Conservation (phyloP, 2,329 filamentous ascomycete species). For the Monosporascus sp. region DNA sequence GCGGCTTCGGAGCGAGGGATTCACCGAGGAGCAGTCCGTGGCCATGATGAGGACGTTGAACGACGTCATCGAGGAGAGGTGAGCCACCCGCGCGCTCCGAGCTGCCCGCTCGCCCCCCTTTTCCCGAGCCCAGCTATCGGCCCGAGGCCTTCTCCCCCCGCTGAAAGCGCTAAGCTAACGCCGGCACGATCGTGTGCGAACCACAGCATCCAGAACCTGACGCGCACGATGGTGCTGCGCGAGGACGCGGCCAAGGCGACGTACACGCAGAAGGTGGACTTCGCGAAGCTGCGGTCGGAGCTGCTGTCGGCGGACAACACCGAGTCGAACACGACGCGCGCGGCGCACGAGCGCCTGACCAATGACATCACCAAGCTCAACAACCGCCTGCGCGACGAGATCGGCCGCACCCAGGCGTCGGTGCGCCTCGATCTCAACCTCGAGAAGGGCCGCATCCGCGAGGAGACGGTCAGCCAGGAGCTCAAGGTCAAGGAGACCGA, state of each 20-base stretch:
- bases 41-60: slow-evolving; percentile 98
- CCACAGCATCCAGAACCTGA: slow-evolving; percentile 85
- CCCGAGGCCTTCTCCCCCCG: not conserved
- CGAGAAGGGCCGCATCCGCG: slow-evolving; percentile 92
- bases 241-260: slow-evolving; percentile 83
- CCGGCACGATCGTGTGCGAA: not conserved
- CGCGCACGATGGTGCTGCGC: slow-evolving; percentile 93
- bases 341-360: slow-evolving; percentile 84
- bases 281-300: slow-evolving; percentile 93
- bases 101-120: not conserved
- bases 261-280: slow-evolving; percentile 90
- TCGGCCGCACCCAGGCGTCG: slow-evolving; percentile 87
- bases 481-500: slow-evolving; percentile 99
- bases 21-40: slow-evolving; percentile 89
- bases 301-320: slow-evolving; percentile 87
- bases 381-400: slow-evolving; percentile 84
- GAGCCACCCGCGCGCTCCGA: slow-evolving; percentile 2
- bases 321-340: slow-evolving; percentile 81
- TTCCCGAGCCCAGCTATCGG: not conserved
- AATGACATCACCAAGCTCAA: slow-evolving; percentile 95
- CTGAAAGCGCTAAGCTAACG: not conserved
- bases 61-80: slow-evolving; percentile 95
- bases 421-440: slow-evolving; percentile 90
- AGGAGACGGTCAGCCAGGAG: slow-evolving; percentile 94
- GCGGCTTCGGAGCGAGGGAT: slow-evolving; percentile 81